Evolutionary conservation across 768 basidiomycete genomes (phyloP).

Genomic region (Phlebiopsis gigantea): DNA sequence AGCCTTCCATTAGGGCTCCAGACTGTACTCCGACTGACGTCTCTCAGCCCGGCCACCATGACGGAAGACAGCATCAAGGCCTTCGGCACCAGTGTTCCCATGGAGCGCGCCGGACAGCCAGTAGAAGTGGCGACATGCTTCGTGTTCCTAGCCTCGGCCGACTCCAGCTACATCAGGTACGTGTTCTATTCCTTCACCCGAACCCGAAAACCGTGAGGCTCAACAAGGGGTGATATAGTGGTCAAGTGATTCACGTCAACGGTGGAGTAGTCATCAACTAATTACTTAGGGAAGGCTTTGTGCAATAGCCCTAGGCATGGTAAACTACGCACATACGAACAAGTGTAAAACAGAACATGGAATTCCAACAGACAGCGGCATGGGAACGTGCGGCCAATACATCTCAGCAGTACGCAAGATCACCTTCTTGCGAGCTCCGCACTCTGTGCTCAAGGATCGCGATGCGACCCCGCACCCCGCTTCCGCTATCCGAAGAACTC

Average conservation of each 20-base stretch:
- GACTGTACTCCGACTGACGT: not conserved
- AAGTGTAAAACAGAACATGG: not conserved
- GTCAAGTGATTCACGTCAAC: constrained; percentile 27
- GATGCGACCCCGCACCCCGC: constrained; percentile 1
- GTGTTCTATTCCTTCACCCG: not conserved
- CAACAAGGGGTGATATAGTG: constrained; percentile 12
- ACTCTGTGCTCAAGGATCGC: constrained; percentile 5
- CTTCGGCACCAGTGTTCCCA: constrained; percentile 32
- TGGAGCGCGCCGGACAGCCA: constrained; percentile 46
- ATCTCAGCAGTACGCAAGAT: constrained; percentile 5
- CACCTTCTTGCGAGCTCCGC: not conserved
- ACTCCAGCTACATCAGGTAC: constrained; percentile 39
- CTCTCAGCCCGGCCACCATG: constrained; percentile 29
- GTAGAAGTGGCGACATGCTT: constrained; percentile 44
- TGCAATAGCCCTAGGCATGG: too few species aligned
- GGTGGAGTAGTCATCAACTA: constrained; percentile 27
- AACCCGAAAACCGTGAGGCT: not conserved
- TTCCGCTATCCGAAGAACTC: not conserved
- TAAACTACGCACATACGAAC: not conserved
- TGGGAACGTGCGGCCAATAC: not conserved
- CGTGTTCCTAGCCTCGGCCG: constrained; percentile 43
- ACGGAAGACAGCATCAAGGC: constrained; percentile 27
- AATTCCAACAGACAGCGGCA: not conserved
- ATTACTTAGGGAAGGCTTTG: not conserved
- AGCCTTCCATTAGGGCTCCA: not conserved